These are phyloP conservation scores for Cladosporium sp. DNA, from an alignment of 2,329 filamentous ascomycete genomes.

Conservation along the genomic window DNA sequence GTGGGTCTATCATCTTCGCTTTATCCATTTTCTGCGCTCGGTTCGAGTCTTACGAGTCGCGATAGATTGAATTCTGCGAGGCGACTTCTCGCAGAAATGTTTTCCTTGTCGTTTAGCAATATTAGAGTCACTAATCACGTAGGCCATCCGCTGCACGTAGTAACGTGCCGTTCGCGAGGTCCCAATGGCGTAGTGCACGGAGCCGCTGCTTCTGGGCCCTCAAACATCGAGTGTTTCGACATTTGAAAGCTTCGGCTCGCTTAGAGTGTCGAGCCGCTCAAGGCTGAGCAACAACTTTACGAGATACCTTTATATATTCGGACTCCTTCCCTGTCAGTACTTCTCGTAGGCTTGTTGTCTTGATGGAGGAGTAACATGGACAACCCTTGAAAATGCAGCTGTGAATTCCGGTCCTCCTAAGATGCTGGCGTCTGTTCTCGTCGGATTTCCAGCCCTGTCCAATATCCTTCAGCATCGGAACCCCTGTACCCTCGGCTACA, in stretches of 20 bases:
- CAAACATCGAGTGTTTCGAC: not conserved
- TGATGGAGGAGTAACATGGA: too few species aligned
- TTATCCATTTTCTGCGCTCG: not conserved
- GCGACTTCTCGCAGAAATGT: not conserved
- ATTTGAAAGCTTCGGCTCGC: not conserved
- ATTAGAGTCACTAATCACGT: not conserved
- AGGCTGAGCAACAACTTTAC: too few species aligned
- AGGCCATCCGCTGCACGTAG: not conserved
- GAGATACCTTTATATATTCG: too few species aligned
- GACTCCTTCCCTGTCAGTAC: too few species aligned
- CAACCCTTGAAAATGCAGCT: too few species aligned
- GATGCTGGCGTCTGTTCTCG: too few species aligned
- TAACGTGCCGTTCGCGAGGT: not conserved
- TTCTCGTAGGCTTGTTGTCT: too few species aligned
- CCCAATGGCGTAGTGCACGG: not conserved
- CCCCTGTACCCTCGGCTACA: too few species aligned
- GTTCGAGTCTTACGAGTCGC: not conserved
- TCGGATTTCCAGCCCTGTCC: too few species aligned
- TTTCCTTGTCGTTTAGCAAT: not conserved
- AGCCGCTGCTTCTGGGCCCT: not conserved
- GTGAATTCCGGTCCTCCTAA: too few species aligned
- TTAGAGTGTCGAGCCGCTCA: not conserved
- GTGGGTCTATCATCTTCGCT: not conserved
- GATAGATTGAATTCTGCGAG: not conserved
- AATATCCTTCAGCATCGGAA: too few species aligned